phyloP scores from a whole-genome alignment of 306 rosid species.

The Canavalia gladiata region DNA sequence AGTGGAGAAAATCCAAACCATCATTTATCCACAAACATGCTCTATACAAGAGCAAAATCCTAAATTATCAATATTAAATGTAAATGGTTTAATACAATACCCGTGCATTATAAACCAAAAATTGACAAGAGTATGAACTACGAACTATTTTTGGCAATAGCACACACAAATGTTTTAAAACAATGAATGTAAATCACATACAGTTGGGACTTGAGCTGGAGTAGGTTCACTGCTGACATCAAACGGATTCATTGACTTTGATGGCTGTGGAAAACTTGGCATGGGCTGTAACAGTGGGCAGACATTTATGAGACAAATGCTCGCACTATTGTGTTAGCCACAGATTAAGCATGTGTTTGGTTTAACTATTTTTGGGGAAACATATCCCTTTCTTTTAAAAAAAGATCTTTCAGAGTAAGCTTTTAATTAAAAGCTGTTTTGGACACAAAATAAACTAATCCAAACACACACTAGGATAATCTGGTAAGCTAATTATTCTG shows the following conservation, averaged over 20 bases:
- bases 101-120: slow-evolving; percentile 39
- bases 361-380: slow-evolving; percentile 32
- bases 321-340: slow-evolving; percentile 41
- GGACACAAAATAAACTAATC: slow-evolving; percentile 37
- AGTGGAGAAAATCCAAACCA: slow-evolving; percentile 4
- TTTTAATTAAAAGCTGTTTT: slow-evolving; percentile 30
- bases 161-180: slow-evolving; percentile 26
- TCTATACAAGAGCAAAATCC: slow-evolving; percentile 7
- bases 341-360: slow-evolving; percentile 27
- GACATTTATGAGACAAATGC: slow-evolving; percentile 44
- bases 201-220: slow-evolving; percentile 67
- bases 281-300: slow-evolving; percentile 67
- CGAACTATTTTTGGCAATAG: slow-evolving; percentile 35
- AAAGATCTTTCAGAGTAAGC: neutral
- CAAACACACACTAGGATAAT: slow-evolving; percentile 39
- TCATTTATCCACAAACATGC: slow-evolving; percentile 30
- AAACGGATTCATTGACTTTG: slow-evolving; percentile 83
- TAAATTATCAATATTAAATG: neutral
- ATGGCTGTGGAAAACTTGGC: slow-evolving; percentile 64
- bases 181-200: slow-evolving; percentile 55
- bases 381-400: neutral
- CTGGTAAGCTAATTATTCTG: slow-evolving; percentile 41
- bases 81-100: slow-evolving; percentile 24
- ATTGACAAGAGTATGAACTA: slow-evolving; percentile 18
- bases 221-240: slow-evolving; percentile 66